These are phyloP conservation scores for Escovopsis weberi DNA, from an alignment of 2,329 filamentous ascomycete species.

Conservation along the genomic window DNA sequence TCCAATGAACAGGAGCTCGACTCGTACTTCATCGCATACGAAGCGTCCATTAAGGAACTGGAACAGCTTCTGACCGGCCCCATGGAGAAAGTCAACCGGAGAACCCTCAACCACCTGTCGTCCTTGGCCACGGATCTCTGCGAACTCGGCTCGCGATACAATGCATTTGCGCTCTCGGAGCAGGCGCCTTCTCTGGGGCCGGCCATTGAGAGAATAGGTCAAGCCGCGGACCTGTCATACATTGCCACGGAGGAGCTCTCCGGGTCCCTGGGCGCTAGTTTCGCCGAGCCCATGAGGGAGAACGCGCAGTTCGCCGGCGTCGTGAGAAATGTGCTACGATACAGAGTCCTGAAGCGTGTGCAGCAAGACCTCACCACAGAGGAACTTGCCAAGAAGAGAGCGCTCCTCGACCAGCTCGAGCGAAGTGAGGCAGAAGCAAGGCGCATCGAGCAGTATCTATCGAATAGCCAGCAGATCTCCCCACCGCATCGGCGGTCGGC, in stretches of 20 bases:
- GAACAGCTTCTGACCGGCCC: constrained; percentile 79
- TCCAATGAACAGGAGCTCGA: constrained; percentile 80
- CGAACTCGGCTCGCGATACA: constrained; percentile 89
- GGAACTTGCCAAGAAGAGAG: constrained; percentile 75
- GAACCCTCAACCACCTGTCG: constrained; percentile 73
- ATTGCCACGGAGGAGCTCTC: constrained; percentile 90
- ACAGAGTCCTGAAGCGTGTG: constrained; percentile 82
- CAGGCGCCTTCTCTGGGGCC: constrained; percentile 76
- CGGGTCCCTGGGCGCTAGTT: constrained; percentile 74
- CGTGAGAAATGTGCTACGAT: constrained; percentile 75
- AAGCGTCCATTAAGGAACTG: constrained; percentile 79
- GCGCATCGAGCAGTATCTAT: constrained; percentile 86
- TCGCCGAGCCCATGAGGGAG: constrained; percentile 95
- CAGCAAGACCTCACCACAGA: constrained; percentile 97
- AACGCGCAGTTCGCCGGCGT: constrained; percentile 95
- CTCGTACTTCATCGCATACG: constrained; percentile 89
- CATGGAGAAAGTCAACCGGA: constrained; percentile 92
- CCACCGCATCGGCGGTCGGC: constrained; percentile 53
- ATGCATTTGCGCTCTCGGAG: constrained; percentile 91
- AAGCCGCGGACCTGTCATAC: constrained; percentile 91
- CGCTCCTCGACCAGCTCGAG: constrained; percentile 76
- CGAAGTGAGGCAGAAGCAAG: constrained; percentile 84
- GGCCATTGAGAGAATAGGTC: constrained; percentile 86
- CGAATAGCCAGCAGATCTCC: constrained; percentile 49
- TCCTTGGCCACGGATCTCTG: constrained; percentile 76